phyloP scores from a whole-genome alignment of 495 filamentous ascomycete species.

The Jackrogersella minutella region DNA sequence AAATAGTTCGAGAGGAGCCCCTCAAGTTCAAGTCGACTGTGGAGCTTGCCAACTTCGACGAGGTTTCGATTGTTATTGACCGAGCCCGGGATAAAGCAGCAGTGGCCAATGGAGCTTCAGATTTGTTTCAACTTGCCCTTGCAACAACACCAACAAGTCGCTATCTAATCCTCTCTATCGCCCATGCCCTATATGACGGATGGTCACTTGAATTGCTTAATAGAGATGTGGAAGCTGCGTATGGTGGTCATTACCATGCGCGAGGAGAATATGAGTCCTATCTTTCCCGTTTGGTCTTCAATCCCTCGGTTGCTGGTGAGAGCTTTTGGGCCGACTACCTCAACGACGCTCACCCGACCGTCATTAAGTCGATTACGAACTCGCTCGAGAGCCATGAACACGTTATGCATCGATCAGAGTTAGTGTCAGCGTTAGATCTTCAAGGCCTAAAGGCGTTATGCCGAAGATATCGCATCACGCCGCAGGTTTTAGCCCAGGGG shows the following conservation, averaged over 20 bases:
- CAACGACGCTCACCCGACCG: constrained; percentile 53
- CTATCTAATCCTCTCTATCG: constrained; percentile 73
- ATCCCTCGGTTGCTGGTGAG: constrained; percentile 48
- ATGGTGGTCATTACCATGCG: constrained; percentile 49
- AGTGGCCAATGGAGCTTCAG: constrained; percentile 27
- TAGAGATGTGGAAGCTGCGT: constrained; percentile 68
- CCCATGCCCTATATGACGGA: constrained; percentile 84
- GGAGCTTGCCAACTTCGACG: constrained; percentile 32
- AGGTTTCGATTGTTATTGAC: constrained; percentile 41
- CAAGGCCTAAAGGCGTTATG: constrained; percentile 59
- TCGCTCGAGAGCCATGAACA: not conserved
- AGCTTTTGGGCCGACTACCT: constrained; percentile 70
- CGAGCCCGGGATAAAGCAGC: constrained; percentile 43
- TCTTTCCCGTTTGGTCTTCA: constrained; percentile 55
- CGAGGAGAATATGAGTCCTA: constrained; percentile 58
- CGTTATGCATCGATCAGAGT: constrained; percentile 56
- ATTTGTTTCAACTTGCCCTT: constrained; percentile 55
- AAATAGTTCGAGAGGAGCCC: constrained; percentile 60
- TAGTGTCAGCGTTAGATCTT: constrained; percentile 48
- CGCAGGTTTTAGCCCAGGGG: constrained; percentile 71
- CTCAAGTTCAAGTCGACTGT: constrained; percentile 19
- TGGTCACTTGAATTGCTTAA: constrained; percentile 74
- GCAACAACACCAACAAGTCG: constrained; percentile 42
- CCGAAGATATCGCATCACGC: constrained; percentile 62
- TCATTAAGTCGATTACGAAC: constrained; percentile 41